phyloP scores from a whole-genome alignment of 2,329 filamentous ascomycete species.

The Chrysoporthe cubensis region DNA sequence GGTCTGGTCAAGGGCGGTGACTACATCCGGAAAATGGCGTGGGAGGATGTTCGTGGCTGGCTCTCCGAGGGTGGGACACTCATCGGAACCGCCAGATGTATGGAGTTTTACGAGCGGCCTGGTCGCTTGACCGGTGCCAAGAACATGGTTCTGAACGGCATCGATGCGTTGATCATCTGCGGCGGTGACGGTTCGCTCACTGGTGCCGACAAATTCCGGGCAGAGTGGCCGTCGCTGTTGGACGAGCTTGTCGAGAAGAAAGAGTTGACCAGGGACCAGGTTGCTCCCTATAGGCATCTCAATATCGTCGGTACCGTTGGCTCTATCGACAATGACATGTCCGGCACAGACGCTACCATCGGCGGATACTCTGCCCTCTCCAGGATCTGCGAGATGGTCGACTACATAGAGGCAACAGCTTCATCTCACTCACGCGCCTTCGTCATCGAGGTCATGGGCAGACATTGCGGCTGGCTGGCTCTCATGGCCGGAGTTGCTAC shows the following conservation, averaged over 20 bases:
- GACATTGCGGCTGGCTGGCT: conserved; percentile 96
- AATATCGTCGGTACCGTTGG: conserved; percentile 97
- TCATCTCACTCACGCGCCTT: conserved; percentile 94
- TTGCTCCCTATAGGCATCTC: conserved; percentile 78
- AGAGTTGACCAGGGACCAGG: conserved; percentile 71
- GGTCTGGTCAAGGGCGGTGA: conserved; percentile 88
- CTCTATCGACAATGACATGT: conserved; percentile 98
- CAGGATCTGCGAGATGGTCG: conserved; percentile 92
- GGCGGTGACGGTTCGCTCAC: conserved; percentile 96
- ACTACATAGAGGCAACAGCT: conserved; percentile 95
- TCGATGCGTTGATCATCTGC: conserved; percentile 95
- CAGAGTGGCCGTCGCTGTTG: conserved; percentile 88
- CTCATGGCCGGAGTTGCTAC: conserved; percentile 95
- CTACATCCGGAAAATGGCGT: conserved; percentile 84
- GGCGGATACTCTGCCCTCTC: conserved; percentile 93
- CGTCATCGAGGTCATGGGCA: conserved; percentile 97
- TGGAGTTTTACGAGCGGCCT: conserved; percentile 85
- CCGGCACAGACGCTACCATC: conserved; percentile 95
- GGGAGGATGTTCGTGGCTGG: conserved; percentile 94
- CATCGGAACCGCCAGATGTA: conserved; percentile 93
- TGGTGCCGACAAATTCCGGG: conserved; percentile 89
- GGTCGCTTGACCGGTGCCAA: conserved; percentile 86
- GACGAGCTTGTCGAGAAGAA: conserved; percentile 79
- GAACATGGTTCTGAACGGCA: conserved; percentile 91
- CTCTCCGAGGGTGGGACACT: conserved; percentile 92